Percentiles rank a stretch among this genome's conserved stretches.
Conservation (phyloP, 1,284 basidiomycete species). For the Somion occarium region DNA sequence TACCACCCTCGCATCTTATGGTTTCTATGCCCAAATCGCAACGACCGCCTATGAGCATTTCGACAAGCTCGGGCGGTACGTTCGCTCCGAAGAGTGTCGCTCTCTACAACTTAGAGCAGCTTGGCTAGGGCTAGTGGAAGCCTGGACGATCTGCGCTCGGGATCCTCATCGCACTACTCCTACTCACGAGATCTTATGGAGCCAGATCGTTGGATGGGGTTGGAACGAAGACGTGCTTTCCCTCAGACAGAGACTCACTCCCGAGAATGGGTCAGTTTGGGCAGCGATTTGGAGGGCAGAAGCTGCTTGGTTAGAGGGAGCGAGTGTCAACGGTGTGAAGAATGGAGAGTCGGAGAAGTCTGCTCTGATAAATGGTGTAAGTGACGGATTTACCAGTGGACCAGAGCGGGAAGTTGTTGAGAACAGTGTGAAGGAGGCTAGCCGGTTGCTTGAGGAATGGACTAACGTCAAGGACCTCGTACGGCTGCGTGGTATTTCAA, state of each 20-base stretch:
- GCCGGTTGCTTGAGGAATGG: constrained; percentile 18
- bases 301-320: constrained; percentile 73
- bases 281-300: constrained; percentile 50
- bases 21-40: constrained; percentile 65
- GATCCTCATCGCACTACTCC: constrained; percentile 89
- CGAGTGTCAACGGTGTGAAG: constrained; percentile 62
- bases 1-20: constrained; percentile 67
- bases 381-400: constrained; percentile 37
- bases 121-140: constrained; percentile 54
- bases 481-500: constrained; percentile 8
- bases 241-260: constrained; percentile 27
- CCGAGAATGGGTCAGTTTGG: constrained; percentile 29
- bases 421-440: constrained; percentile 31
- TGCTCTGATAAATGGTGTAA: constrained; percentile 31
- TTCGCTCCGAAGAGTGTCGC: constrained; percentile 34
- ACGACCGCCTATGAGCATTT: constrained; percentile 59
- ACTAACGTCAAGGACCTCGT: constrained; percentile 11
- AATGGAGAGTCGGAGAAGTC: constrained; percentile 62
- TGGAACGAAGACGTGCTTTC: constrained; percentile 63
- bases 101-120: constrained; percentile 35
- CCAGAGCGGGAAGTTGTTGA: constrained; percentile 35
- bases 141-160: constrained; percentile 80
- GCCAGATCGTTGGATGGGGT: constrained; percentile 70
- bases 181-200: constrained; percentile 87
- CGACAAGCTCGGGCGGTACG: constrained; percentile 37